Percentiles rank a stretch among this genome's conserved stretches.
These are phyloP conservation scores for Medicago arabica DNA, from an alignment of 306 rosid species.

Conservation along the genomic window DNA sequence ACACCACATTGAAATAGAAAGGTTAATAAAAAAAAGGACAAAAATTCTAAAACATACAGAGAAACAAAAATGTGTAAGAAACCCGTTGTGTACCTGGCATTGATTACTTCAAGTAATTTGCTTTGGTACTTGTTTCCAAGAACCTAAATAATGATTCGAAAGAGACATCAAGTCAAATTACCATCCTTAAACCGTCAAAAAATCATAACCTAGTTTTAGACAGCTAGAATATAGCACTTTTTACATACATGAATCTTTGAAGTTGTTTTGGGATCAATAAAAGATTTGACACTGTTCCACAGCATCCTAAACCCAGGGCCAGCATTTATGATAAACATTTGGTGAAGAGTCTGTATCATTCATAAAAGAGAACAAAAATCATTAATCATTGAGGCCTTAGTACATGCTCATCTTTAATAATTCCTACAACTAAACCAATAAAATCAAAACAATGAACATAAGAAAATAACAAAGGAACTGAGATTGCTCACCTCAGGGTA, in stretches of 20 bases:
- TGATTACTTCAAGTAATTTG: slow-evolving; percentile 88
- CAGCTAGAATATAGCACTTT: slow-evolving; percentile 28
- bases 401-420: slow-evolving; percentile 21
- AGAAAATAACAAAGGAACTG: slow-evolving; percentile 19
- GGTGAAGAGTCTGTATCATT: slow-evolving; percentile 79
- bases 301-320: slow-evolving; percentile 95
- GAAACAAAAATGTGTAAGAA: slow-evolving; percentile 32
- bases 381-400: slow-evolving; percentile 23
- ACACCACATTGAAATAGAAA: background rate
- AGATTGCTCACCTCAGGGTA: slow-evolving; percentile 79
- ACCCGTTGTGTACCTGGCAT: slow-evolving; percentile 64
- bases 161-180: slow-evolving; percentile 36
- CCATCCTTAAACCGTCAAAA: slow-evolving; percentile 29
- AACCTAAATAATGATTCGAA: slow-evolving; percentile 59
- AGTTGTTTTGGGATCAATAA: slow-evolving; percentile 94
- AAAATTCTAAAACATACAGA: background rate
- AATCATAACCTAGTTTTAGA: slow-evolving; percentile 7
- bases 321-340: slow-evolving; percentile 97
- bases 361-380: slow-evolving; percentile 10
- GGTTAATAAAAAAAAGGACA: background rate
- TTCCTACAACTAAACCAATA: slow-evolving; percentile 12
- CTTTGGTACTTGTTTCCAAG: slow-evolving; percentile 96
- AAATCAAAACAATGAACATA: slow-evolving; percentile 37
- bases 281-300: slow-evolving; percentile 88
- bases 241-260: slow-evolving; percentile 89